Evolutionary conservation across 2,329 filamentous ascomycete species (phyloP).

Genomic region (Talaromyces sp.): DNA sequence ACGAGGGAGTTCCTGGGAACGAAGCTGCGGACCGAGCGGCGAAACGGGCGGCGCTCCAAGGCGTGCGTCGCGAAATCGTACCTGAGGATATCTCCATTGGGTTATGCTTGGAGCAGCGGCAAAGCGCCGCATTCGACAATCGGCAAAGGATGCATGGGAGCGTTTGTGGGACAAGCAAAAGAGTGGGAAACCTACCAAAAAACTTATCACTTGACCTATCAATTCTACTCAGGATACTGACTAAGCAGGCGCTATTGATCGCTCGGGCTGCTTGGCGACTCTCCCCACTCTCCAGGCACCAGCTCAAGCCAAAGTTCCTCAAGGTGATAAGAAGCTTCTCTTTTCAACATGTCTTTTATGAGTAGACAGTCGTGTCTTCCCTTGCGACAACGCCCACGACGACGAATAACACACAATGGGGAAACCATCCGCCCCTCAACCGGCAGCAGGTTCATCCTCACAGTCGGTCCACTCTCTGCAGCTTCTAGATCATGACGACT

Average conservation of each 20-base stretch:
- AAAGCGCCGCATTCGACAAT: not conserved
- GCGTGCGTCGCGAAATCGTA: not conserved
- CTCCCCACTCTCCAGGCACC: not conserved
- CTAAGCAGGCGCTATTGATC: not conserved
- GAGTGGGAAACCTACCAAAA: not conserved
- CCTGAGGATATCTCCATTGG: not conserved
- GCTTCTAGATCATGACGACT: conserved; percentile 3
- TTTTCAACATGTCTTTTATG: not conserved
- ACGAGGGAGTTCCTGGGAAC: not conserved
- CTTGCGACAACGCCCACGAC: not conserved
- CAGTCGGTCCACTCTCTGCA: conserved; percentile 11
- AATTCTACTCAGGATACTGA: not conserved
- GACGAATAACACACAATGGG: not conserved
- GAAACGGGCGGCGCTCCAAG: not conserved
- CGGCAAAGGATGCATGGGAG: not conserved
- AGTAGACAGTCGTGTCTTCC: too few relatives aligned
- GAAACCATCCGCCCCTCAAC: not conserved
- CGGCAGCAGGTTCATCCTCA: not conserved
- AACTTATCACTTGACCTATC: not conserved
- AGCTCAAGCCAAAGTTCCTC: not conserved
- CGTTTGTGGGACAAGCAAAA: not conserved
- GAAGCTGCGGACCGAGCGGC: not conserved
- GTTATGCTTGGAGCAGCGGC: not conserved
- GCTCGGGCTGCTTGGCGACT: not conserved
- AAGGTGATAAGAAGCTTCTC: not conserved